phyloP scores from a whole-genome alignment of 257 asterid genomes.

The Parsonsia alboflavescens region DNA sequence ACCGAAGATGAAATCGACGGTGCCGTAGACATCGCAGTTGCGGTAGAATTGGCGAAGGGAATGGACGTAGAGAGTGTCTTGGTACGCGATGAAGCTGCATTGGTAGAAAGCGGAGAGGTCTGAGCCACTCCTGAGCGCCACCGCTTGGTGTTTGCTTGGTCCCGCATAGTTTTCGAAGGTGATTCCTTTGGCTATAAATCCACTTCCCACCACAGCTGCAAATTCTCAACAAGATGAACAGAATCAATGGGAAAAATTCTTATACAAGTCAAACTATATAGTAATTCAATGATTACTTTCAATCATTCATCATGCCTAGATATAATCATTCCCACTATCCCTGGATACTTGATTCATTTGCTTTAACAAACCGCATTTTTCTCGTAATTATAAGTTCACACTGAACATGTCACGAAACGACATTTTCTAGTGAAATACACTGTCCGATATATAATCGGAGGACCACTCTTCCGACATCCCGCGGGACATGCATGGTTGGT shows the following conservation, averaged over 20 bases:
- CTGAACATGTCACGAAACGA: neutral
- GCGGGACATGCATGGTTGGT: too few relatives aligned
- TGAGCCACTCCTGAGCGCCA: conserved; percentile 82
- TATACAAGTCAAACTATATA: too few relatives aligned
- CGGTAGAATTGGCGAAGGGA: conserved; percentile 92
- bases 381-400: neutral
- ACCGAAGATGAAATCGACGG: conserved; percentile 93
- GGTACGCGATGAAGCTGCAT: conserved; percentile 91
- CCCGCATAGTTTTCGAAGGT: conserved; percentile 96
- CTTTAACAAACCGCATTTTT: neutral
- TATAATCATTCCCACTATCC: too few relatives aligned
- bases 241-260: neutral
- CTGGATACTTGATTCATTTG: too few relatives aligned
- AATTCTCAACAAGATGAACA: neutral
- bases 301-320: too few relatives aligned
- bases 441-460: neutral
- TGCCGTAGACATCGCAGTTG: conserved; percentile 88
- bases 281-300: too few relatives aligned
- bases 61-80: conserved; percentile 92
- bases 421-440: neutral
- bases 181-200: conserved; percentile 80
- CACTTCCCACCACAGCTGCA: conserved; percentile 78
- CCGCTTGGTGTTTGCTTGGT: conserved; percentile 91
- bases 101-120: conserved; percentile 79
- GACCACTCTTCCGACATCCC: neutral